Conservation (phyloP, 306 rosid species). For the Glycine soja region DNA sequence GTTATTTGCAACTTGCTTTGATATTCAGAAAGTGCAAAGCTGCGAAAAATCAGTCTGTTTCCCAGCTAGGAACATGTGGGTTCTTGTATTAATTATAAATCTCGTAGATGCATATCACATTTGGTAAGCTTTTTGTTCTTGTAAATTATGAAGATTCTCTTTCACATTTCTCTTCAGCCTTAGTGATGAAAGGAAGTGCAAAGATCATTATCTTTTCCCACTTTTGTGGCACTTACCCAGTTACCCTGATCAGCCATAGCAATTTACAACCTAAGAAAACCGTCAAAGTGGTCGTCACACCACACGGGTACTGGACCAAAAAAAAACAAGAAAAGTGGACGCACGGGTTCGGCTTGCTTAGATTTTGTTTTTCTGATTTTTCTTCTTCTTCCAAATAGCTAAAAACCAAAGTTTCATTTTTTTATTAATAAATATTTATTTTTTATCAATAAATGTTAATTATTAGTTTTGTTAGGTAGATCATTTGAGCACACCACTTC, state of each 20-base stretch:
- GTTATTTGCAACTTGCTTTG: constrained; percentile 26
- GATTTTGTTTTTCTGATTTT: neutral
- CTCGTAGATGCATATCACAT: constrained; percentile 40
- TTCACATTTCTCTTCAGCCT: constrained; percentile 34
- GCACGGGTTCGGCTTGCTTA: neutral
- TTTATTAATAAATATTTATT: no score
- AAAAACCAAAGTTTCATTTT: neutral
- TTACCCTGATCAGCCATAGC: neutral
- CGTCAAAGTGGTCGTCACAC: neutral
- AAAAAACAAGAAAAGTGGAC: neutral
- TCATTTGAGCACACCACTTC: no score
- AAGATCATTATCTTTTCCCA: constrained; percentile 39
- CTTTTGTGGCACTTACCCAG: constrained; percentile 27
- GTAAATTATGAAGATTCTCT: constrained; percentile 43
- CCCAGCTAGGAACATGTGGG: constrained; percentile 55
- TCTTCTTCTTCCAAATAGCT: neutral
- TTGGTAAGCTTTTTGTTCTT: constrained; percentile 32
- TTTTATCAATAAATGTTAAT: no score
- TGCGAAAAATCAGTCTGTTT: constrained; percentile 36
- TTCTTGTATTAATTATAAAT: constrained; percentile 35
- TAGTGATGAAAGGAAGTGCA: neutral
- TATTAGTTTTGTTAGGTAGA: no score
- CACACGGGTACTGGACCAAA: neutral
- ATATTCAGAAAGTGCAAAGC: constrained; percentile 31
- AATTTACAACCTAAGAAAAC: neutral